Conservation (phyloP, 2,329 filamentous ascomycete species). For the Ceratocystiopsis brevicomis region DNA sequence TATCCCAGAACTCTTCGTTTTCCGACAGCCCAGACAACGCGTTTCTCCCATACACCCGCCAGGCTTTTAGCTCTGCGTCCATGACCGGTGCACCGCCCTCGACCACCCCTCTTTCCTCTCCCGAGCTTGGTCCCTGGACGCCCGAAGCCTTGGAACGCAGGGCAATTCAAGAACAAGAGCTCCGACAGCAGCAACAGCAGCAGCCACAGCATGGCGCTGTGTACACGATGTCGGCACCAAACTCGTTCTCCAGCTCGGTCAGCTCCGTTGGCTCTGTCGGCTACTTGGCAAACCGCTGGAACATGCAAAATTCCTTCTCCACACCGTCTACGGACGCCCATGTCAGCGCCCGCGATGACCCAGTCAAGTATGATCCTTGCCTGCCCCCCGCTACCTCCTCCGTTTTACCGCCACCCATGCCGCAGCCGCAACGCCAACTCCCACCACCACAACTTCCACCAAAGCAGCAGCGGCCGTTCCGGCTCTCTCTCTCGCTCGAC, state of each 20-base stretch:
- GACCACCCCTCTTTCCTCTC: conserved; percentile 10
- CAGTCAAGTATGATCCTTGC: conserved; percentile 27
- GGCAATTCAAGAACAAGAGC: conserved; percentile 1
- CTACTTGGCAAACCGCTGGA: conserved; percentile 39
- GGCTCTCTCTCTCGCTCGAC: conserved; percentile 68
- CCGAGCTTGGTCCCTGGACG: conserved; percentile 10
- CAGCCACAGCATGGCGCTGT: neutral
- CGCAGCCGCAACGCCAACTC: conserved; percentile 1
- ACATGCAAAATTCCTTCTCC: conserved; percentile 30
- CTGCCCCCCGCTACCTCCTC: conserved; percentile 20
- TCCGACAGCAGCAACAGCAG: conserved; percentile 1
- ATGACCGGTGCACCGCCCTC: conserved; percentile 2
- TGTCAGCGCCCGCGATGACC: conserved; percentile 17
- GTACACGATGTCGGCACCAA: neutral
- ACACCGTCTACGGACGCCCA: conserved; percentile 18
- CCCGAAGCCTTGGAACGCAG: conserved; percentile 7
- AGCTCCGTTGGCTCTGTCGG: conserved; percentile 18
- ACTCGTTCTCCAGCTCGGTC: conserved; percentile 7
- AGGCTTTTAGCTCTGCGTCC: conserved; percentile 3
- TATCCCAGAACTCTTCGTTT: conserved; percentile 5
- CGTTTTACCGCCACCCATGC: conserved; percentile 13
- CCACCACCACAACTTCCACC: neutral
- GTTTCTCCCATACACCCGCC: conserved; percentile 1
- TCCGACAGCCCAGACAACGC: conserved; percentile 5
- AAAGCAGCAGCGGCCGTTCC: conserved; percentile 31